Conservation (phyloP, 352 stramenopile species). For the Globisporangium acanthophoron region DNA sequence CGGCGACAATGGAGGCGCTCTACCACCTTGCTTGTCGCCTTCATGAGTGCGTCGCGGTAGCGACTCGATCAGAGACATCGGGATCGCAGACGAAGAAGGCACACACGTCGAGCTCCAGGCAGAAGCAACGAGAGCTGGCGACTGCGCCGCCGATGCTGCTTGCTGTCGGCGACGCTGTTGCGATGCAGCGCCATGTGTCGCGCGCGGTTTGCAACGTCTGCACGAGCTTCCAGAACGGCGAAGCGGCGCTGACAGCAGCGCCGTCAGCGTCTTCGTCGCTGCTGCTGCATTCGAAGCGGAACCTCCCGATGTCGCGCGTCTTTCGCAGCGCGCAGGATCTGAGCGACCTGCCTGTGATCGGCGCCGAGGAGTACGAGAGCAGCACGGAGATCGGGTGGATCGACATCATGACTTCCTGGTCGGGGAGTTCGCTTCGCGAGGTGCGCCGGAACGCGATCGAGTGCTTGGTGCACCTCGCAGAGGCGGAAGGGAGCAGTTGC, state of each 20-base stretch:
- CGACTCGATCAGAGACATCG: background rate
- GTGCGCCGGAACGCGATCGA: slow-evolving; percentile 63
- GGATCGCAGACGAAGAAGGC: background rate
- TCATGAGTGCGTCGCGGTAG: slow-evolving; percentile 23
- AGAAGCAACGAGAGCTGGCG: background rate
- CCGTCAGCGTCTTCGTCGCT: slow-evolving; percentile 34
- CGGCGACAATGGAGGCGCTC: slow-evolving; percentile 39
- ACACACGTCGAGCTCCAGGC: background rate
- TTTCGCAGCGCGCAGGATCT: slow-evolving; percentile 51
- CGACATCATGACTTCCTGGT: slow-evolving; percentile 77
- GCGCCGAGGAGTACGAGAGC: slow-evolving; percentile 71
- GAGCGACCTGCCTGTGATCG: slow-evolving; percentile 62
- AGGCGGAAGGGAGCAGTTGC: slow-evolving; percentile 17
- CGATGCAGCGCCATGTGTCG: slow-evolving; percentile 28
- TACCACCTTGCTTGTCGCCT: slow-evolving; percentile 43
- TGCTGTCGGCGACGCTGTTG: background rate
- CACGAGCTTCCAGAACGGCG: slow-evolving; percentile 45
- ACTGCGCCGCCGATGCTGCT: background rate
- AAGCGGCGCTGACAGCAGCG: slow-evolving; percentile 31
- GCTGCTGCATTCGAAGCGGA: slow-evolving; percentile 47
- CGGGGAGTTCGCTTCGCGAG: slow-evolving; percentile 37
- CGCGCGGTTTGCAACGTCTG: slow-evolving; percentile 56
- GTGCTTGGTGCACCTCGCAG: slow-evolving; percentile 56
- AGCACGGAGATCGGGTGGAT: slow-evolving; percentile 76
- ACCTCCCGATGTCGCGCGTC: slow-evolving; percentile 62